A percentile compares a stretch with the other conserved stretches of the same genome.
phyloP scores from a whole-genome alignment of 768 basidiomycete species.

The Pseudohyphozyma bogoriensis region DNA sequence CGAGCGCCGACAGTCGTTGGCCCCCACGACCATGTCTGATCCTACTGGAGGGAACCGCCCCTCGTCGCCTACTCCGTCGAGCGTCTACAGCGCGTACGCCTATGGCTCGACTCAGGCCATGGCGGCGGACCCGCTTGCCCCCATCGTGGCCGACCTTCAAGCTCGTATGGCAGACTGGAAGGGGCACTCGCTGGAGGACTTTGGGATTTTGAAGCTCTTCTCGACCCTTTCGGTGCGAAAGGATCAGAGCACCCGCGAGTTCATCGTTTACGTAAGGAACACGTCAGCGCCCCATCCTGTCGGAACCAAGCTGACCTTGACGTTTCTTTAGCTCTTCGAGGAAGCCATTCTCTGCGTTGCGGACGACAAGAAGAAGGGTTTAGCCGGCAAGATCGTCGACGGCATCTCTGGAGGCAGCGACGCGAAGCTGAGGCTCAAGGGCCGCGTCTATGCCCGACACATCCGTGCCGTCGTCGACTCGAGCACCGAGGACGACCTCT shows the following conservation, averaged over 20 bases:
- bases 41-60: conserved; percentile 8
- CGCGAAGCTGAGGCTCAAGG: conserved; percentile 80
- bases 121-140: conserved; percentile 49
- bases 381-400: conserved; percentile 60
- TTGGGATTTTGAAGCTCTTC: conserved; percentile 83
- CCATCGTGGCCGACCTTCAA: conserved; percentile 78
- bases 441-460: conserved; percentile 88
- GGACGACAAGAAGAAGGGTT: conserved; percentile 80
- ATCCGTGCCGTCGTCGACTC: conserved; percentile 80
- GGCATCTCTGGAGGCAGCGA: conserved; percentile 39
- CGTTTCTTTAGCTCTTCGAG: conserved; percentile 62
- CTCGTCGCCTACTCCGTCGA: conserved; percentile 5
- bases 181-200: conserved; percentile 67
- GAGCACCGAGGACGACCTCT: conserved; percentile 61
- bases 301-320: not conserved
- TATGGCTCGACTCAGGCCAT: conserved; percentile 3
- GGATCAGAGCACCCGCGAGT: conserved; percentile 80
- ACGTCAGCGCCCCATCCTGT: not conserved
- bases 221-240: conserved; percentile 81
- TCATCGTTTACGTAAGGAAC: conserved; percentile 56
- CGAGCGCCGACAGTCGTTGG: not conserved
- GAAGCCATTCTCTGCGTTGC: conserved; percentile 98
- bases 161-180: conserved; percentile 93
- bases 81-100: conserved; percentile 19
- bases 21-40: conserved; percentile 2